Evolutionary conservation across 805 yeast genomes (phyloP), one percentile per base, ranked within the genome.

Genomic region (Kodamaea leandrae): DNA sequence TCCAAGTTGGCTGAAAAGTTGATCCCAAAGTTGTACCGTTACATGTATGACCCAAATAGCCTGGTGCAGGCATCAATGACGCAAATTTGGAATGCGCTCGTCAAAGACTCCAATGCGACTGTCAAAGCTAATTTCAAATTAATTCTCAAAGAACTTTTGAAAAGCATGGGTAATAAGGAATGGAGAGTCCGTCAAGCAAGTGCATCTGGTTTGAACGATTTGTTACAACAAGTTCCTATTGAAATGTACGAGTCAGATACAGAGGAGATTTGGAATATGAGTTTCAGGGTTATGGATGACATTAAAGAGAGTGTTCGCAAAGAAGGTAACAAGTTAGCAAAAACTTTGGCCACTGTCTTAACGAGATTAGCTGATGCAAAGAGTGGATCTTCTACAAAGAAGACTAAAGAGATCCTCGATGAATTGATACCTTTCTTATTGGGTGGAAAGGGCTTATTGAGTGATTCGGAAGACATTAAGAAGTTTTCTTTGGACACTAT

Each of bases 171-270:
- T 1, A 79, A 78, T 44, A 76, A 82, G 40, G 97, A 93, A 60
- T 93, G 98, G 97, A 76, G 98, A 51, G 86, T 83, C 0, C 74
- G 99, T 50, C 93, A 91, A 55, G 96, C 96, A 0, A 78, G 93
- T 58, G 71, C 91, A 0, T 58, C 75, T 7, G 96, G 89, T 0
- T 60, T 86, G 41, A 66, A 77, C 23, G 89, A 87, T 48, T 61
- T 91, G 14, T 60, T 93, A 10, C 84, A 81, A 46, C 71, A 80
- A n/a, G 70, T 75, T 18, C 72, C 81, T 0, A 51, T 77, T 17
- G 78, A 76, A 8, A 64, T 58, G 10, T 83, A 82, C 51, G 77
- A 77, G 26, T 48, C 55, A 8, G 54, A 64, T 7, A 53, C 84
- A 44, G 83, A 85, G 44, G 80, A 78, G 4, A 78, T 91, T 23